Conservation (phyloP, 1,284 basidiomycete species). For the Apiotrichum veenhuisii region DNA sequence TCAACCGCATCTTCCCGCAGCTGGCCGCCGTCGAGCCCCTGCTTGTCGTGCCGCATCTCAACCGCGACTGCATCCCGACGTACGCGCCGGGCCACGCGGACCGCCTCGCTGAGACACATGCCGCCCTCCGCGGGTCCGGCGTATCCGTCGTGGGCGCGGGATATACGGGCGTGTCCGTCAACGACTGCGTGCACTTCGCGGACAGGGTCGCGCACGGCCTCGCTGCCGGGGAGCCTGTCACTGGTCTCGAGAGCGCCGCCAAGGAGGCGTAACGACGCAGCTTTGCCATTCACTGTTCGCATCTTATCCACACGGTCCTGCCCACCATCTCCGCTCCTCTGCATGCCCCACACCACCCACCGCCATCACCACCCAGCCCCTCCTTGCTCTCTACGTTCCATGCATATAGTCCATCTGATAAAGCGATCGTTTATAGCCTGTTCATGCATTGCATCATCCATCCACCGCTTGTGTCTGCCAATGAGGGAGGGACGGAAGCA, state of each 20-base stretch:
- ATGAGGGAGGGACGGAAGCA: background rate
- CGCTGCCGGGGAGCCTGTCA: slow-evolving; percentile 21
- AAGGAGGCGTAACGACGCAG: background rate
- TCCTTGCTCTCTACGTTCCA: too few species aligned
- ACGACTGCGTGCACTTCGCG: slow-evolving; percentile 78
- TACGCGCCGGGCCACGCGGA: slow-evolving; percentile 68
- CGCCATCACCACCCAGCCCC: background rate
- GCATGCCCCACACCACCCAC: background rate
- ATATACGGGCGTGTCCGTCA: slow-evolving; percentile 82
- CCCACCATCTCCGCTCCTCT: background rate
- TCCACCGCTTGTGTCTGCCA: background rate
- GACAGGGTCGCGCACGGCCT: slow-evolving; percentile 48
- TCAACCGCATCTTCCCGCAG: slow-evolving; percentile 56
- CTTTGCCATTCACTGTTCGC: background rate
- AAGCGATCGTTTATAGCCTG: too few species aligned
- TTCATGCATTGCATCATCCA: background rate
- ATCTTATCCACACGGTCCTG: background rate
- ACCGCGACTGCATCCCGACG: slow-evolving; percentile 77
- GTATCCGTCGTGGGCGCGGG: slow-evolving; percentile 79
- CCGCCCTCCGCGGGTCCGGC: slow-evolving; percentile 54
- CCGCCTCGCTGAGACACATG: slow-evolving; percentile 63
- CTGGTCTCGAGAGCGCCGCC: slow-evolving; percentile 41
- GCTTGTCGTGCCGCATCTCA: slow-evolving; percentile 57
- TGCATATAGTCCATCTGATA: too few species aligned
- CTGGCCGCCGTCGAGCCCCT: slow-evolving; percentile 47